Conservation (phyloP, 176 grass and related monocot species). For the Zea luxurians region DNA sequence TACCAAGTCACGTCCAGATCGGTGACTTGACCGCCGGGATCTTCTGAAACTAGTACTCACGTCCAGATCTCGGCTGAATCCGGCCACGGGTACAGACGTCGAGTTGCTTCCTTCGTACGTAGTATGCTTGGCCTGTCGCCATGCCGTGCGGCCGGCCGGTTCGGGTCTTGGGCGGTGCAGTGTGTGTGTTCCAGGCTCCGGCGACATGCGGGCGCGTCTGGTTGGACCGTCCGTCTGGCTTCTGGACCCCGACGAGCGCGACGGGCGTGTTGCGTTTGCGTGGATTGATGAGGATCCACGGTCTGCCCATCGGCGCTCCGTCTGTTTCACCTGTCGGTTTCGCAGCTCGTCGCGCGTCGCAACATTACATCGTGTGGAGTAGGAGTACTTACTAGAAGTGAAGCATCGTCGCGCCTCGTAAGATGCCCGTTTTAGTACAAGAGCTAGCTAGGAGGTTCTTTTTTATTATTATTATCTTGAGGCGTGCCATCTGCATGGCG, state of each 20-base stretch:
- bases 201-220: constrained; percentile 27
- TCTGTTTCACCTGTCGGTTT: not conserved
- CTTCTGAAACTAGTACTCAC: not conserved
- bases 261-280: not conserved
- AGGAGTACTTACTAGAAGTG: not conserved
- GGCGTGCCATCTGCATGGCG: constrained; percentile 1
- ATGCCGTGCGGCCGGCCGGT: not conserved
- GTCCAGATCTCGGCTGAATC: not conserved
- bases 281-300: not conserved
- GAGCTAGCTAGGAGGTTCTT: not conserved
- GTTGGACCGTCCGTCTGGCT: constrained; percentile 34
- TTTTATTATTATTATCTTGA: not conserved
- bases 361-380: no score
- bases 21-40: constrained; percentile 4
- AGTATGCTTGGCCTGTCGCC: constrained; percentile 14
- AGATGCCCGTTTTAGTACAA: constrained; percentile 12
- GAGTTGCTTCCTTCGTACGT: not conserved
- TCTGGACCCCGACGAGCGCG: not conserved
- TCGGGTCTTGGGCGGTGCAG: no score
- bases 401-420: not conserved
- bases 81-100: no score
- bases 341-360: not conserved
- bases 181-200: not conserved
- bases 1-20: constrained; percentile 21
- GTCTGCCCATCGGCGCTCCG: not conserved